Evolutionary conservation across 2,329 filamentous ascomycete species (phyloP), one percentile per base, ranked within the genome.

Genomic region (Aureobasidium sp.): DNA sequence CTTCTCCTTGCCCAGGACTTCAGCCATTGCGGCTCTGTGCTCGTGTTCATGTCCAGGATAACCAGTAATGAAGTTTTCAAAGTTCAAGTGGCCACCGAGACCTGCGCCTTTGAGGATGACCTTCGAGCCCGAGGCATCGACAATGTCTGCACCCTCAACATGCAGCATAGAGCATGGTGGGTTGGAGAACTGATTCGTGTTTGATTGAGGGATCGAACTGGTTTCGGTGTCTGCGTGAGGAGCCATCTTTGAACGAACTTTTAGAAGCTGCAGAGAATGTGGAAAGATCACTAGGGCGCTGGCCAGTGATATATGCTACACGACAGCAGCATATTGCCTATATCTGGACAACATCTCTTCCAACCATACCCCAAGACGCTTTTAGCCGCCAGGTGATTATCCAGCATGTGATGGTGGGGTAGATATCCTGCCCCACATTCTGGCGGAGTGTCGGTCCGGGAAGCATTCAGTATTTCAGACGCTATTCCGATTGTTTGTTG

Each of bases 1-100:
- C 66, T 82, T 83, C 42, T 83, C 76, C 47, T 77, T 67, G 1
- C 82, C 82, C 0, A 84, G 71, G 0, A 81, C 79, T 56, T 77
- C 73, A 0, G 76, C 71, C 71, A 85, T 77, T 1, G 80, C 77
- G 1, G 75, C 75, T n/a, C 81, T 78, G 62, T 82, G 79, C 62
- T 83, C 76, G 27, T 75, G 74, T 66, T 85, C 82, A 54, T 82
- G 80, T 15, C 81, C 82, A 7, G 81, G 74, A 61, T 78, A 85
- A 9, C 82, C 82, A 1, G 79, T 83, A 63, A 85, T 84, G 73
- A 84, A 84, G 68, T 84, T 85, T 69, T 84, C 82, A 81, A 62
- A 83, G 63, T 73, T 76, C 52, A 62, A 47, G 22, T 66, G 65
- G 4, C 64, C 64, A 12, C 64, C 64, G 50, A 74, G 67, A 19